Conservation (phyloP, 164 flowering plant genomes). For the Amborella trichopoda region DNA sequence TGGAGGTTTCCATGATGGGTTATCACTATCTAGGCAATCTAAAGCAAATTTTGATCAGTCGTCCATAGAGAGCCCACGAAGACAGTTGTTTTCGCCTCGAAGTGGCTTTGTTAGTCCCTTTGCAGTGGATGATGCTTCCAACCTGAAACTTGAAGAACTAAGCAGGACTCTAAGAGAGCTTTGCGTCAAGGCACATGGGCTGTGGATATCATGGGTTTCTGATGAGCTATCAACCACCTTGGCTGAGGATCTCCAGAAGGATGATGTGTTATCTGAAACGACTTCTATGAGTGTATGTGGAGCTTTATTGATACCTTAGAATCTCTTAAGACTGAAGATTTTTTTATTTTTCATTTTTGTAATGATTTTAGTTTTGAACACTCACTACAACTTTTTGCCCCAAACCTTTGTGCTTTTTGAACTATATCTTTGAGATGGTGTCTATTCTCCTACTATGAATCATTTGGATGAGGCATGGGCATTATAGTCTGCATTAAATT, state of each 20-base stretch:
- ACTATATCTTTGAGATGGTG: no score
- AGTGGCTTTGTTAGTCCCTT: constrained; percentile 37
- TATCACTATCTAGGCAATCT: constrained; percentile 35
- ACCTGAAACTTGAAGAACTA: constrained; percentile 70
- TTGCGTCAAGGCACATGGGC: constrained; percentile 59
- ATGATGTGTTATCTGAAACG: constrained; percentile 64
- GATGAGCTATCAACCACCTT: constrained; percentile 59
- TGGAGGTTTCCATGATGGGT: constrained; percentile 25
- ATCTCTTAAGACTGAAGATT: background rate
- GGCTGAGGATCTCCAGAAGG: constrained; percentile 43
- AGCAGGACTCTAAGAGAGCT: constrained; percentile 42
- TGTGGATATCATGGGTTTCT: constrained; percentile 91
- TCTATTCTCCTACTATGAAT: no score
- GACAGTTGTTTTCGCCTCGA: constrained; percentile 43
- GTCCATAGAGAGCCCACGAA: constrained; percentile 22
- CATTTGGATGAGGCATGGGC: no score
- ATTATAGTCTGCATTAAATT: no score
- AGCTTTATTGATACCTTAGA: background rate
- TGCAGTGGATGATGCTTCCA: constrained; percentile 51
- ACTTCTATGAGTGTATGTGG: constrained; percentile 55
- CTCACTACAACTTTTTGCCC: background rate
- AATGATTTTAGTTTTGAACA: background rate
- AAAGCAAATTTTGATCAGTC: constrained; percentile 6
- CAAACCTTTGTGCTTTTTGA: no score
- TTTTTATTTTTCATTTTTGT: background rate